phyloP scores from a whole-genome alignment of 2,329 filamentous ascomycete species.

The Neofusicoccum cordaticola region DNA sequence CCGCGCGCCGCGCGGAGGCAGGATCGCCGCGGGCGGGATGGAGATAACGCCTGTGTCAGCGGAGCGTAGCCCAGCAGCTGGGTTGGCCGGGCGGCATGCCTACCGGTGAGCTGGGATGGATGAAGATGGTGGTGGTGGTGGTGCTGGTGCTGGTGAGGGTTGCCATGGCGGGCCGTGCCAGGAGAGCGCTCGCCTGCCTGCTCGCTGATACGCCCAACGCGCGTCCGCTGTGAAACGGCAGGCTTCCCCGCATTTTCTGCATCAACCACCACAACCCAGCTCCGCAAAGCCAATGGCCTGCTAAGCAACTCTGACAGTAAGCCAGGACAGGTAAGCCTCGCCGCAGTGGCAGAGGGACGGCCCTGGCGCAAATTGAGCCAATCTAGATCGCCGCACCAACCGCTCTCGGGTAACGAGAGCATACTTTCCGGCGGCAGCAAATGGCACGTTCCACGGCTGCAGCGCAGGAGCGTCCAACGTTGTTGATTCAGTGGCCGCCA shows the following conservation, averaged over 20 bases:
- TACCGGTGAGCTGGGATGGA: conserved; percentile 5
- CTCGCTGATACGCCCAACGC: background rate
- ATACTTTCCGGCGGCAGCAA: background rate
- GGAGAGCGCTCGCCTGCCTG: background rate
- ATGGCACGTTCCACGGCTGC: conserved; percentile 10
- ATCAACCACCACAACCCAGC: background rate
- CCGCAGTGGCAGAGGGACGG: conserved; percentile 4
- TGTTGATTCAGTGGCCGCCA: conserved; percentile 4
- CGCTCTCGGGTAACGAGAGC: background rate
- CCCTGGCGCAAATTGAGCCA: conserved; percentile 6
- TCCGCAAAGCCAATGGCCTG: background rate
- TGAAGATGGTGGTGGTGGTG: background rate
- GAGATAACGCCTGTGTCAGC: background rate
- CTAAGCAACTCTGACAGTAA: background rate
- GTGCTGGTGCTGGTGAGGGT: background rate
- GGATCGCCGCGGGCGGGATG: background rate
- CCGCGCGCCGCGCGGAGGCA: background rate
- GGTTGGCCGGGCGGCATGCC: background rate
- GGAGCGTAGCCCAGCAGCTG: background rate
- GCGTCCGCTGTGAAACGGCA: conserved; percentile 8
- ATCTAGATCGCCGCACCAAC: conserved; percentile 6
- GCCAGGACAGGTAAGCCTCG: background rate
- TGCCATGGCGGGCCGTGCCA: background rate
- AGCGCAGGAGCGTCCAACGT: background rate
- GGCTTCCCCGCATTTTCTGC: conserved; percentile 13